A percentile compares a stretch with the other conserved stretches of the same genome.
These are phyloP conservation scores for Viola pubescens DNA, from an alignment of 441 rosid genomes.

Conservation along the genomic window DNA sequence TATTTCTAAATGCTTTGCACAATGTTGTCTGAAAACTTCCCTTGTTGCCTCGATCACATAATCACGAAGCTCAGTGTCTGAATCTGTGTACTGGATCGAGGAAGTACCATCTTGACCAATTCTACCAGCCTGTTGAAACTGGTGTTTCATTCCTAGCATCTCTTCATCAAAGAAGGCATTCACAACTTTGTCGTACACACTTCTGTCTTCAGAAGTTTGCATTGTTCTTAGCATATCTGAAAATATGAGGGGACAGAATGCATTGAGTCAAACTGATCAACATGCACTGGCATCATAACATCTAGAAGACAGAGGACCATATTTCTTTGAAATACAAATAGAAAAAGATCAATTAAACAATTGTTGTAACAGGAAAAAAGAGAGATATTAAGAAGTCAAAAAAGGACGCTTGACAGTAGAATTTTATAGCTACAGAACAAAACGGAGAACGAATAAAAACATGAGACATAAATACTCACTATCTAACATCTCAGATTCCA, in stretches of 20 bases:
- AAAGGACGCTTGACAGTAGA: not conserved
- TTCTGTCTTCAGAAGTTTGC: conserved; percentile 84
- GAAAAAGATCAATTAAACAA: too few relatives aligned
- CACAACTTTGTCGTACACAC: conserved; percentile 76
- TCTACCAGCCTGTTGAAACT: conserved; percentile 41
- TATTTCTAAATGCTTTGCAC: conserved; percentile 84
- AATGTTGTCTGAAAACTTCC: conserved; percentile 76
- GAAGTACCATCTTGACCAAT: conserved; percentile 34
- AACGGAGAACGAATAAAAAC: not conserved
- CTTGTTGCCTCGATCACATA: conserved; percentile 63
- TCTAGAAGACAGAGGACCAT: conserved; percentile 10
- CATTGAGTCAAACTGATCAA: conserved; percentile 18
- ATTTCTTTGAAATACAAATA: not conserved
- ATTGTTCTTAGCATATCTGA: conserved; percentile 77
- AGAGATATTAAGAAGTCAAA: too few relatives aligned
- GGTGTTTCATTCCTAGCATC: conserved; percentile 40
- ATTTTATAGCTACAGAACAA: not conserved
- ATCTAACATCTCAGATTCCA: conserved; percentile 87
- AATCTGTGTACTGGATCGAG: conserved; percentile 49
- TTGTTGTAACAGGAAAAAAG: too few relatives aligned
- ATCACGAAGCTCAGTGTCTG: conserved; percentile 76
- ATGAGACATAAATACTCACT: conserved; percentile 40
- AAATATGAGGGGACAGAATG: conserved; percentile 21
- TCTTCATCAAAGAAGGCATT: conserved; percentile 81
- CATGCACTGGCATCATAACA: conserved; percentile 4